Evolutionary conservation across 2,329 filamentous ascomycete species (phyloP).

Genomic region (Coniochaeta sp.): DNA sequence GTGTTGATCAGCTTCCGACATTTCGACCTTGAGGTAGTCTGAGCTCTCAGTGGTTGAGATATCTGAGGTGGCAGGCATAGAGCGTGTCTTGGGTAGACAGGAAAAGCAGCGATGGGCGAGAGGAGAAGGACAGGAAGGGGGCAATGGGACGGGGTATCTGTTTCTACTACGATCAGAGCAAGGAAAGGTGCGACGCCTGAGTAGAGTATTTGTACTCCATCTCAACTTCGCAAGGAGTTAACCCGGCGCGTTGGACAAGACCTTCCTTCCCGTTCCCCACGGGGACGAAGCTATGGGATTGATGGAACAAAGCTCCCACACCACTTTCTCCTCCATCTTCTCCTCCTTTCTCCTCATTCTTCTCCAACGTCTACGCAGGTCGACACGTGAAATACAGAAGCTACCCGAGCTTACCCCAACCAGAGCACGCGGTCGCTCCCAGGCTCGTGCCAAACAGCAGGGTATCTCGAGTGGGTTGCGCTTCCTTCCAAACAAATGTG

Average conservation of each 20-base stretch:
- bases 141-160: neutral
- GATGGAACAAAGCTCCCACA: neutral
- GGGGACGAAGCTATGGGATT: conserved; percentile 1
- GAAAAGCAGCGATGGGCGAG: neutral
- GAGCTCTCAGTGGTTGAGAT: neutral
- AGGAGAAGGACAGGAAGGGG: neutral
- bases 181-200: neutral
- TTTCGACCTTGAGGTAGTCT: conserved; percentile 1
- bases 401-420: neutral
- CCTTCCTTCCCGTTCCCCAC: neutral
- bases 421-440: neutral
- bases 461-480: neutral
- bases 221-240: neutral
- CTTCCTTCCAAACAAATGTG: neutral
- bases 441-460: neutral
- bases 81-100: neutral
- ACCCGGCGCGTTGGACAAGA: neutral
- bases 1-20: neutral
- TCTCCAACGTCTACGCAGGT: neutral
- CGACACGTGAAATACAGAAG: neutral
- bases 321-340: conserved; percentile 2
- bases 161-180: neutral
- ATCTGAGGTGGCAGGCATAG: conserved; percentile 1
- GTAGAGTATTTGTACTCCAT: conserved; percentile 1
- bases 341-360: neutral